Base-by-base conservation (phyloP, 768 basidiomycete genomes). In the Psilocybe tampanensis region DNA sequence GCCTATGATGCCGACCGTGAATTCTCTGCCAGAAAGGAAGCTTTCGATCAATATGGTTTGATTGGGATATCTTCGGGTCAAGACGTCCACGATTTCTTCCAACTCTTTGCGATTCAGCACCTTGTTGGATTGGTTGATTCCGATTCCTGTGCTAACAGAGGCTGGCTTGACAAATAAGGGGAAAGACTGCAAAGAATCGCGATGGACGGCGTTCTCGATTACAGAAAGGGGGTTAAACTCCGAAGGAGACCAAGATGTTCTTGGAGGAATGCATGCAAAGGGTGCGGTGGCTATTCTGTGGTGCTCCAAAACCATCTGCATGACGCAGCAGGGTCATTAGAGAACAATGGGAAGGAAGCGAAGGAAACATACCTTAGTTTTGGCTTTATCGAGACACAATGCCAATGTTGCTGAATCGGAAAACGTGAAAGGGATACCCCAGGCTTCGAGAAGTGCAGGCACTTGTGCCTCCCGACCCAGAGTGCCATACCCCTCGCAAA, bases 331-430 rank as follows among this genome's bases (percentile, higher is more conserved):
- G n/a, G n/a, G n/a, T n/a, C n/a, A 17, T 15, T 32, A 42, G 24
- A 11, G 22, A 13, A 34, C 8, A n/a, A 12, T 43, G 18, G 3
- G 17, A 32, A 9, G 18, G 42, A 44, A 12, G 26, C 32, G n/a
- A 21, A 6, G 12, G 26, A 24, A 26, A n/a, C 18, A 39, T 50
- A 66, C 68, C 63, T 67, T 70, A 2, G 65, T 64, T 54, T 65
- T 70, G 1, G 62, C 66, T 33, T 70, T 70, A 34, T 70, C 68
- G n/a, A 66, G 48, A 43, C 67, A 70, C 39, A 70, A 43, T 9
- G 64, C 60, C 17, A 68, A 23, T 3, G 66, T 68, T 3, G 67
- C 60, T 2, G 64, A 64, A 50, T 70, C 68, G 2, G 67, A 66
- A 24, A 68, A 62, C 12, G 67, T 68, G 59, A 64, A 66, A 21